A percentile compares a stretch with the other conserved stretches of the same genome.
Evolutionary conservation across 2,329 filamentous ascomycete species (phyloP).

Genomic region (Stachybotrys chartarum): DNA sequence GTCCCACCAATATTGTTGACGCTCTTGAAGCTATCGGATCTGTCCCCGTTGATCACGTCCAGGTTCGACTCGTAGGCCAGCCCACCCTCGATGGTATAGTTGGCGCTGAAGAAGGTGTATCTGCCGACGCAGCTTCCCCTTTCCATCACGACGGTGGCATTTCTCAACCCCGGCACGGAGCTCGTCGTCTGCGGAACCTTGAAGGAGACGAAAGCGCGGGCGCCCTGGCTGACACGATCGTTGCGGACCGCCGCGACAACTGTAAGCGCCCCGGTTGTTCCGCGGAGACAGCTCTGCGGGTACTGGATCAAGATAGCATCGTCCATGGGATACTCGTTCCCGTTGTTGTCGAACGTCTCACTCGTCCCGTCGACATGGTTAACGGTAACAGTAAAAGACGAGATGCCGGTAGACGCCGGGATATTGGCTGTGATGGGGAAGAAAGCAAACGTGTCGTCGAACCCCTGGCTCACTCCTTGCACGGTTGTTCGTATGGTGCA

Average conservation of each 20-base stretch:
- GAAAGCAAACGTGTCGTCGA: conserved; percentile 55
- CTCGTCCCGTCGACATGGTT: conserved; percentile 39
- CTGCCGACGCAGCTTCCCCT: conserved; percentile 36
- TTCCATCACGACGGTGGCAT: conserved; percentile 28
- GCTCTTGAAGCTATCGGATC: conserved; percentile 41
- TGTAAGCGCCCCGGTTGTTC: conserved; percentile 33
- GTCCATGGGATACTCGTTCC: conserved; percentile 44
- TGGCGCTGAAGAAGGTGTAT: conserved; percentile 41
- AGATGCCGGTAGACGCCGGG: conserved; percentile 50
- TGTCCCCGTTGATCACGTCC: conserved; percentile 34
- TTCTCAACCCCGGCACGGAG: conserved; percentile 33
- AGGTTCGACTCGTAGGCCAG: conserved; percentile 36
- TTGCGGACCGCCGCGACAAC: conserved; percentile 42
- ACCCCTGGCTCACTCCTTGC: conserved; percentile 44
- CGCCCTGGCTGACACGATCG: conserved; percentile 33
- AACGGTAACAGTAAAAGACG: conserved; percentile 50
- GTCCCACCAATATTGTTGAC: conserved; percentile 34
- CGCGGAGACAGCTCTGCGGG: conserved; percentile 48
- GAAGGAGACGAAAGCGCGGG: conserved; percentile 35
- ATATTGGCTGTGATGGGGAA: conserved; percentile 44
- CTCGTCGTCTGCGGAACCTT: conserved; percentile 31
- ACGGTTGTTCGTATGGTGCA: conserved; percentile 38
- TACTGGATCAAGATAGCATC: conserved; percentile 48
- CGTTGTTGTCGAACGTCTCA: conserved; percentile 48
- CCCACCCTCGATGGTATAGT: conserved; percentile 35